Percentiles rank a stretch among this genome's conserved stretches.
phyloP scores from a whole-genome alignment of 2,329 filamentous ascomycete genomes.

The Trichoderma sp. region DNA sequence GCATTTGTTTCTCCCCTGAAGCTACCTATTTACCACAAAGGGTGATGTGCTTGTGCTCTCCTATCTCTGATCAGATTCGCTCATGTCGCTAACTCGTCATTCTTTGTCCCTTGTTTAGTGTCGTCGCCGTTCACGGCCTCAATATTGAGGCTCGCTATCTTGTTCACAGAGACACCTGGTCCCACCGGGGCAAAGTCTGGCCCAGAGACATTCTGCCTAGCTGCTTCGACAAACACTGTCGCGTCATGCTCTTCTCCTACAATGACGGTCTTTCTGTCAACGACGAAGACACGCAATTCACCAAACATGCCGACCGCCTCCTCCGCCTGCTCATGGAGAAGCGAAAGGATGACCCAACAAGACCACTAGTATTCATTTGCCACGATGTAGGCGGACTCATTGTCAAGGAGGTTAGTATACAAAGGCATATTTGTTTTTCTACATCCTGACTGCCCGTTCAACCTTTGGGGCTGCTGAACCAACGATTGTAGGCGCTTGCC shows the following conservation, averaged over 20 bases:
- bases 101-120: background rate
- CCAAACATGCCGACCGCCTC: slow-evolving; percentile 11
- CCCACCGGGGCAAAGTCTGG: slow-evolving; percentile 9
- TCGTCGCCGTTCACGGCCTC: slow-evolving; percentile 24
- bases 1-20: background rate
- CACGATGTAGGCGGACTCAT: slow-evolving; percentile 27
- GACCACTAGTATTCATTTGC: slow-evolving; percentile 26
- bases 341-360: background rate
- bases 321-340: slow-evolving; percentile 20
- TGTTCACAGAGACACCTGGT: slow-evolving; percentile 24
- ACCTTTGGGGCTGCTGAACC: background rate
- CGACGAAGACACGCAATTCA: slow-evolving; percentile 15
- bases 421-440: background rate
- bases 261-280: slow-evolving; percentile 5
- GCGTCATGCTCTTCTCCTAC: slow-evolving; percentile 28
- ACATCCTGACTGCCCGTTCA: background rate
- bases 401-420: slow-evolving; percentile 22
- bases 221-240: background rate
- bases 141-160: slow-evolving; percentile 19
- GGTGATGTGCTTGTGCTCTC: background rate
- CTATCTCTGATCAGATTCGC: background rate
- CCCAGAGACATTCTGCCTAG: slow-evolving; percentile 24
- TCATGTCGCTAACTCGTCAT: background rate
- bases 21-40: background rate
- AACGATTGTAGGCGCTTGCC: slow-evolving; percentile 6